Evolutionary conservation across 768 basidiomycete species (phyloP).

Genomic region (Tulasnella sp.): DNA sequence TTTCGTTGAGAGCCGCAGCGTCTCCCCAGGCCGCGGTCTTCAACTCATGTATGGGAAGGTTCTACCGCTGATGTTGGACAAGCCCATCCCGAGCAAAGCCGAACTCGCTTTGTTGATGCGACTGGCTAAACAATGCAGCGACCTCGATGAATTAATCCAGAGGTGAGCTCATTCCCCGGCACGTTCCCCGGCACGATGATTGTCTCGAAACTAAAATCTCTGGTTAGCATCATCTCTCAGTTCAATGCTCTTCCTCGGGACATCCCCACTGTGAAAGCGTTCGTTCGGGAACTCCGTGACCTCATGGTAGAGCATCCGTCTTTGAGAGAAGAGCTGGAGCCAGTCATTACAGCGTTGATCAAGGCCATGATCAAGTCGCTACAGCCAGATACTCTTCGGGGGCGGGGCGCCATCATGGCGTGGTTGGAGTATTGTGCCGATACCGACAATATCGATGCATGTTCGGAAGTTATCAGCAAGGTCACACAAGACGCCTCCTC

Average conservation of each 20-base stretch:
- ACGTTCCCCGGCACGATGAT: too few relatives aligned
- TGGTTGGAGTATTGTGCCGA: not conserved
- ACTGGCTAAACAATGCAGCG: not conserved
- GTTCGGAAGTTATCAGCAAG: not conserved
- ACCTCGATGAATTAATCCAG: too few relatives aligned
- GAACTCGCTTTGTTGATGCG: not conserved
- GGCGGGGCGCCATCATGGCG: not conserved
- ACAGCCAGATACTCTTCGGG: not conserved
- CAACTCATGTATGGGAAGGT: not conserved
- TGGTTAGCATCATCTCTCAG: not conserved
- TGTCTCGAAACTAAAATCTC: too few relatives aligned
- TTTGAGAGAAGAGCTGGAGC: not conserved
- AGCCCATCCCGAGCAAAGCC: not conserved
- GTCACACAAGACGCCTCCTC: not conserved
- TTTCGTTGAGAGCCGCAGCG: not conserved
- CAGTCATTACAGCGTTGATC: not conserved
- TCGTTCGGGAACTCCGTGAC: not conserved
- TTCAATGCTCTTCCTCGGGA: not conserved
- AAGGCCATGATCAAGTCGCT: not conserved
- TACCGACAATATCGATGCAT: not conserved
- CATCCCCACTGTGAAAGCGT: not conserved
- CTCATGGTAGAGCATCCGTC: not conserved
- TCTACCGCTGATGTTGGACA: not conserved
- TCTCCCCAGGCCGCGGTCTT: not conserved
- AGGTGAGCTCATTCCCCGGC: too few relatives aligned